A percentile compares a stretch with the other conserved stretches of the same genome.
phyloP scores from a whole-genome alignment of 768 basidiomycete genomes.

The Hericium erinaceus region DNA sequence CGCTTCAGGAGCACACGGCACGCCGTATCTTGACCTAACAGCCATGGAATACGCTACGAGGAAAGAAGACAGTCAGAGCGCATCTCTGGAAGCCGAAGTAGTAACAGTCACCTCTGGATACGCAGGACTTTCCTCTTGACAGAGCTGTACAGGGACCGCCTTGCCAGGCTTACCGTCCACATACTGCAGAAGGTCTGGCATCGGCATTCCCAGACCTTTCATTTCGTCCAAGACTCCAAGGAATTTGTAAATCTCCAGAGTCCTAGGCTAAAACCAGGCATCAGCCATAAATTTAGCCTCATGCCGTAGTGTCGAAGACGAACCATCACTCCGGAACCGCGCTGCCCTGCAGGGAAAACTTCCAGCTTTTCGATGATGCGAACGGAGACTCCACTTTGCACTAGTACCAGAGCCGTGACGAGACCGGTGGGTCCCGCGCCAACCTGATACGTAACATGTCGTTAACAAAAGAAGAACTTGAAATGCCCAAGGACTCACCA shows the following conservation, averaged over 20 bases:
- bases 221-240: conserved; percentile 1
- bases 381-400: too few species aligned
- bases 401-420: too few species aligned
- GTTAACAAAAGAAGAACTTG: too few species aligned
- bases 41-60: background rate
- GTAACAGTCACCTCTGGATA: background rate
- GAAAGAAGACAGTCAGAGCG: background rate
- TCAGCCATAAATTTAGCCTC: background rate
- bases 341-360: too few species aligned
- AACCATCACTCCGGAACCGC: too few species aligned
- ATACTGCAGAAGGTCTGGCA: background rate
- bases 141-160: background rate
- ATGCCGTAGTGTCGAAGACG: too few species aligned
- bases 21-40: background rate
- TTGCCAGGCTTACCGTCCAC: background rate
- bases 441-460: too few species aligned
- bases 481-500: too few species aligned
- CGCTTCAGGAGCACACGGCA: background rate
- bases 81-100: background rate
- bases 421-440: too few species aligned
- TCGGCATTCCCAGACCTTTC: background rate
- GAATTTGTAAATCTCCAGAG: conserved; percentile 2
- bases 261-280: background rate
- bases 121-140: background rate
- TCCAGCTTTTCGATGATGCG: too few species aligned